Evolutionary conservation across 2,329 filamentous ascomycete species (phyloP), one percentile per base, ranked within the genome.

Genomic region (Fusarium caatingaense): DNA sequence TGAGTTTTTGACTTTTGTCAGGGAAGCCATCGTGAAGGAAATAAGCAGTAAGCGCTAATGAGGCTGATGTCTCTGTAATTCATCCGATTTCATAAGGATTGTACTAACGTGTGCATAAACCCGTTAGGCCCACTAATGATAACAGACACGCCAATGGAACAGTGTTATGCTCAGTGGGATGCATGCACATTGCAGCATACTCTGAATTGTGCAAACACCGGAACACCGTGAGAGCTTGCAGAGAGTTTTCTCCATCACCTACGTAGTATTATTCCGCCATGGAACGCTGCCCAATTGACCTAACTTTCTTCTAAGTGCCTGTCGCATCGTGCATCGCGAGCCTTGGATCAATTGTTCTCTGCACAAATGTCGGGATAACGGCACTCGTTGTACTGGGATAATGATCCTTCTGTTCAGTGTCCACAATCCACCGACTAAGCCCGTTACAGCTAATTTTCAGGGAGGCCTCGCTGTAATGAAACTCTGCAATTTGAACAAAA

Each of bases 1-100:
- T 2, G 15, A 56, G 32, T 23, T 37, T 13, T 6, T 13, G 18
- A 21, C 21, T 44, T 13, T 3, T 8, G 18, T 25, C 48, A 18
- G 6, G 23, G n/a, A 8, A 2, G 11, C 18, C 10, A 41, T 20
- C 15, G 16, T 18, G 13, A 5, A 16, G 20, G 25, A 27, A 32
- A 32, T 46, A 34, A 40, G 18, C 18, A 21, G 51, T 64, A 64
- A 64, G 61, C 61, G 40, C 61, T 64, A 64, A 41, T 21, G n/a
- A 2, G 21, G 48, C 30, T 50, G 30, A 27, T 15, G 30, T 27
- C 23, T 27, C 13, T 5, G 47, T 23, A 13, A 41, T 27, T 41
- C 13, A 27, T 27, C 11, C 18, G 7, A 9, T 28, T 41, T 27
- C 48, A 40, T 27, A 27, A 27, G 4, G 4, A 11, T 28, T 28